Base-by-base conservation (phyloP, 169 alveolate genomes). In the Eimeria zaria region DNA sequence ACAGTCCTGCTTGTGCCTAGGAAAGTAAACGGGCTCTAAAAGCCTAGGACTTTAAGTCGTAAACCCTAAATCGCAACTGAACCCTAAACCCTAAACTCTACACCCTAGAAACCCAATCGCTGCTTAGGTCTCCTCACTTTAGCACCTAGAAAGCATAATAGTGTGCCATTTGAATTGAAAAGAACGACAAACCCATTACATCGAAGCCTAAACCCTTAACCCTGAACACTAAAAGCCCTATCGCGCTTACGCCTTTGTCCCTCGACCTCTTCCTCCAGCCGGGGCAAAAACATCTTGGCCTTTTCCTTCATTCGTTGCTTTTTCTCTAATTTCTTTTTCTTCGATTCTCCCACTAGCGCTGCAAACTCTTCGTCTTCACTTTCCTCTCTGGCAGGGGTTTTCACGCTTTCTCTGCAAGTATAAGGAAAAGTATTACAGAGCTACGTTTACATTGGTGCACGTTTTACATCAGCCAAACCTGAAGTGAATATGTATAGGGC, bases 201-300 rank as follows among this genome's bases (percentile, higher is more conserved):
- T n/a, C n/a, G 3, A 67, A 67, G 27, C 81, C 76, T 62, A 27
- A 24, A 5, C 71, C 11, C 71, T 71, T 36, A 3, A 11, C 51
- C 51, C 78, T n/a, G 33, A 69, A 69, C 48, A 22, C n/a, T 4
- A 71, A 27, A 36, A 71, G 39, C 33, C 30, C 81, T 11, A 39
- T 71, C 30, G 46, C 39, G 53, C 93, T 36, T 71, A 93, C 96
- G 93, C 73, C 96, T 62, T 69, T 64, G 93, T 5, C 96, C 96
- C 39, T 67, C 78, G 33, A 93, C 93, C 36, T 81, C 96, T 24
- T 81, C 94, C 9, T 88, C 94, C 3, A 48, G 0, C 53, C 67
- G 46, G 16, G 94, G 96, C 51, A 93, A 36, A 69, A 64, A 83
- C 39, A 8, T 44, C 41, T 67, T 55, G 0, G 96, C 96, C 89